Percentiles rank a stretch among this genome's conserved stretches.
phyloP scores from a whole-genome alignment of 306 rosid species.

The Quercus berberidifolia region DNA sequence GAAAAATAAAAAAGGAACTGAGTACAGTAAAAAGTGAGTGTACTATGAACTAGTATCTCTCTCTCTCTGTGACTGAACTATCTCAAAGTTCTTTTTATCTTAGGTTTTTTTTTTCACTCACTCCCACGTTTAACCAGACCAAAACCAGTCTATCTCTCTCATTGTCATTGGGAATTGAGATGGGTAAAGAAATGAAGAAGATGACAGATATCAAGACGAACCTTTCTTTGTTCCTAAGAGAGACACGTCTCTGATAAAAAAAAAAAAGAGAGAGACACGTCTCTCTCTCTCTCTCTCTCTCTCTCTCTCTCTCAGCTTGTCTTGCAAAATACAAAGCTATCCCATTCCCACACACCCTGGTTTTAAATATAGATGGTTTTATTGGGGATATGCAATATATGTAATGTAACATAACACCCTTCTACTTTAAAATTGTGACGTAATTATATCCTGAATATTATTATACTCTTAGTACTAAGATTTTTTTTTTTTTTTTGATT shows the following conservation, averaged over 20 bases:
- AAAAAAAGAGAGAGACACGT: too few species aligned
- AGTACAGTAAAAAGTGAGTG: too few species aligned
- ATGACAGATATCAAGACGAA: conserved; percentile 41
- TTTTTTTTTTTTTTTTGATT: too few species aligned
- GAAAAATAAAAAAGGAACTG: background rate
- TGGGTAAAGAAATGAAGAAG: conserved; percentile 25
- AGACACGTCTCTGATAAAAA: background rate
- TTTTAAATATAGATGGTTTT: conserved; percentile 19
- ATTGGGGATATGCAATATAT: conserved; percentile 28
- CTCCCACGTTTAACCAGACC: conserved; percentile 60
- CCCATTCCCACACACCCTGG: background rate
- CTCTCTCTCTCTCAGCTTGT: background rate
- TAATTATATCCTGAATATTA: background rate
- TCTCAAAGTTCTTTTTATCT: background rate
- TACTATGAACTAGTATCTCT: background rate
- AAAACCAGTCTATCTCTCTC: conserved; percentile 17
- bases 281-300: background rate
- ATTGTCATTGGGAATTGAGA: conserved; percentile 45
- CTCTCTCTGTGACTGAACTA: background rate
- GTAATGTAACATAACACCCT: conserved; percentile 1
- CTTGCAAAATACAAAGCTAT: background rate
- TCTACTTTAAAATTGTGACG: conserved; percentile 1
- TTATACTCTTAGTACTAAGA: too few species aligned
- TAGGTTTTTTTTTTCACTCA: conserved; percentile 47
- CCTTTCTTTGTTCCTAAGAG: background rate